These are phyloP conservation scores for Camellia lanceoleosa DNA, from an alignment of 148 eudicot genomes.

Conservation along the genomic window DNA sequence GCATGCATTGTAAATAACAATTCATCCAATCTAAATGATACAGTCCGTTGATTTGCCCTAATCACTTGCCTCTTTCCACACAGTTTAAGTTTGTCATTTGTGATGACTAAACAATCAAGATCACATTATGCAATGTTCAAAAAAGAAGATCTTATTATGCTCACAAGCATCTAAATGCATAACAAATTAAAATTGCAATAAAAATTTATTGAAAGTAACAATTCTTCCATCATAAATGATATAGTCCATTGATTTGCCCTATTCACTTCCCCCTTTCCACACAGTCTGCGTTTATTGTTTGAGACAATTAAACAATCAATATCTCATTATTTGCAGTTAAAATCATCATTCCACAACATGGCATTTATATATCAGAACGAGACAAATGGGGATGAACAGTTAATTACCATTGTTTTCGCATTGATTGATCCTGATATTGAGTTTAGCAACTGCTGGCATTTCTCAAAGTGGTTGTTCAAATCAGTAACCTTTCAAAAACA, in stretches of 20 bases:
- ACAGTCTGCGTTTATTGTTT: background rate
- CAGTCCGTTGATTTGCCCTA: no score
- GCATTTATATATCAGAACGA: background rate
- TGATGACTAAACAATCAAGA: no score
- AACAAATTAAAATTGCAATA: no score
- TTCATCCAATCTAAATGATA: background rate
- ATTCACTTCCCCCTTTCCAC: background rate
- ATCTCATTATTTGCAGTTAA: background rate
- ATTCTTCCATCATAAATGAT: background rate
- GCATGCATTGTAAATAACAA: background rate
- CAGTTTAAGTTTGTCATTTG: no score
- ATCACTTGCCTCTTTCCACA: no score
- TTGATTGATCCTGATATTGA: slow-evolving; percentile 65
- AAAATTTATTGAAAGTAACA: background rate
- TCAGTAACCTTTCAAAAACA: slow-evolving; percentile 57
- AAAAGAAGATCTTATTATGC: no score
- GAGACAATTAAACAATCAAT: background rate
- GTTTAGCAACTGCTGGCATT: slow-evolving; percentile 87
- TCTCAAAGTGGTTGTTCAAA: slow-evolving; percentile 73
- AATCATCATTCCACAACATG: background rate
- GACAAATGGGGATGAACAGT: background rate
- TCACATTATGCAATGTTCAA: no score
- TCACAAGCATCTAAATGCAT: no score
- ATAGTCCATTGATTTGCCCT: background rate
- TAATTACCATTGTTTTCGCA: slow-evolving; percentile 62